Base-by-base conservation (phyloP, 306 rosid genomes). In the Gastrolobium villosum region DNA sequence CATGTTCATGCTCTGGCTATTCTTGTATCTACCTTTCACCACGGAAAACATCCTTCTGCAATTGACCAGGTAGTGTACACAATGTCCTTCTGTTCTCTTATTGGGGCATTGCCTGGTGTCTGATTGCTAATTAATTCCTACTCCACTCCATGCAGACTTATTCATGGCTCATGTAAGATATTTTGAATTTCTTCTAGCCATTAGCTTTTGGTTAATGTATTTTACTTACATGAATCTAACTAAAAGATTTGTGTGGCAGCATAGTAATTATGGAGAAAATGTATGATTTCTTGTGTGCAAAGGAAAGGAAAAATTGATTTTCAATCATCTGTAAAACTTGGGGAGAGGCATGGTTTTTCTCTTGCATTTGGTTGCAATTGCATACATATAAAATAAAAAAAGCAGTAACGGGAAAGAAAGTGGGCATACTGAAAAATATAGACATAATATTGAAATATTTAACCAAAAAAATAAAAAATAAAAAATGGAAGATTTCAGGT, bases 11-110 rank as follows among this genome's bases (percentile, higher is more conserved):
- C 99, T 62, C 76, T 95, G 62, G 99, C 99, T 75, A 82, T 91
- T 83, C 99, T 95, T 10, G 97, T 95, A 11, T 95, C 99, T 67
- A 95, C 97, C 28, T 95, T 95, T 81, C 98, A 95, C 89, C 99
- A 95, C 32, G 87, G 87, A 59, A 95, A 95, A 81, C 73, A 88
- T 72, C 98, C 99, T 72, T 89, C 99, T 67, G 92, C 98, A 45
- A 89, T 95, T 41, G 93, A 95, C 85, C 99, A 95, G 98, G 99
- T 87, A 87, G 50, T 73, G 37, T 48, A 46, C 60, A 4, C 65
- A n/a, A 57, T 54, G 65, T 62, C 69, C 41, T 26, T 76, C 46
- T 41, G 10, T 66, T 67, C 39, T 71, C 57, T 11, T 53, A 5
- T 62, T 53, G 31, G 50, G 13, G 34, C 61, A 56, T 39, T 34